Evolutionary conservation across 306 rosid genomes (phyloP), one percentile per base, ranked within the genome.

Genomic region (Morella rubra): DNA sequence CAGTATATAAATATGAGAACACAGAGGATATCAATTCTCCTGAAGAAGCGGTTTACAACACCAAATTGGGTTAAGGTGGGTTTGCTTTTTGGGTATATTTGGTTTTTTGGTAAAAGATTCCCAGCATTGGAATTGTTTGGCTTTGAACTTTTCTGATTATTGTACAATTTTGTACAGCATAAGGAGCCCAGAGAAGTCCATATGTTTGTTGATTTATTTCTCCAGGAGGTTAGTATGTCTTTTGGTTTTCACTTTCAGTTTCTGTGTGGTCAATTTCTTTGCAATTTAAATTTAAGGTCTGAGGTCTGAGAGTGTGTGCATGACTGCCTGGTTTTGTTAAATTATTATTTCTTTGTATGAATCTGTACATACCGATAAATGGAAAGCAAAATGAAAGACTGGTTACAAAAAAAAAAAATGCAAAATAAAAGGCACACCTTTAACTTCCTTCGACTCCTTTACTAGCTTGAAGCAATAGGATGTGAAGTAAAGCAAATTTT

Each of bases 131-230:
- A 73, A 68, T 75, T 46, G 58, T 66, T 72, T 79, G 56, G 72
- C 37, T 88, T 78, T 73, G 61, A 68, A 46, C 68, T 73, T 74
- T 58, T 68, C 61, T 67, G 11, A 19, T 68, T 8, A 73, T n/a
- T 77, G 59, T 80, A 24, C 55, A 61, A 60, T 84, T 32, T 81
- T 81, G 80, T 69, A 56, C 97, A 95, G 97, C 97, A 92, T 83
- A 95, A 92, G 90, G 98, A 92, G 87, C 98, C 98, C 51, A 85
- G 97, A 77, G 98, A 92, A 85, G 97, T 95, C 88, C 97, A 91
- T 84, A 95, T 92, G 93, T 92, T 95, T 74, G 92, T 92, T 62
- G 98, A 92, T 87, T 85, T 95, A 73, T 92, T 92, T 85, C 92
- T 90, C 61, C 96, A 92, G 67, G 98, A 95, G 97, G 97, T 92